Conservation (phyloP, 768 basidiomycete species). For the Hirschioporus abietinus region DNA sequence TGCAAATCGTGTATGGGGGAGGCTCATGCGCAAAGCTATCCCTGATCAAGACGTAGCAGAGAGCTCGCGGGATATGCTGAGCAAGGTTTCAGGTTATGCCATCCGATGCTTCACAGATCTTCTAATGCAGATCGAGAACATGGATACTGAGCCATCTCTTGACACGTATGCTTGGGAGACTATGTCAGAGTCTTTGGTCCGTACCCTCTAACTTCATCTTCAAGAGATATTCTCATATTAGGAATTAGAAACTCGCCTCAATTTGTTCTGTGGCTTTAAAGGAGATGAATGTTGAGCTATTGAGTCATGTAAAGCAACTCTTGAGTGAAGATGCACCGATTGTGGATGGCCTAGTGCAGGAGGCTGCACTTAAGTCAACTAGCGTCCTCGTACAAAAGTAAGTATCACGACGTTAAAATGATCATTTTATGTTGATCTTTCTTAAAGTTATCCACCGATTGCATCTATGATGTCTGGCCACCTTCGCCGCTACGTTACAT, state of each 20-base stretch:
- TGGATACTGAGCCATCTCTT: constrained; percentile 71
- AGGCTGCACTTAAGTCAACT: constrained; percentile 83
- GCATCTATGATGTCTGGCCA: constrained; percentile 70
- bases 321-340: constrained; percentile 79
- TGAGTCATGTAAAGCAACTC: constrained; percentile 63
- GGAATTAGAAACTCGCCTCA: constrained; percentile 77
- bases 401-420: constrained; percentile 12
- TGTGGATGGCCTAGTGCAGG: constrained; percentile 79
- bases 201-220: constrained; percentile 14
- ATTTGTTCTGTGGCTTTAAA: constrained; percentile 71
- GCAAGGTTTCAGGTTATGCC: constrained; percentile 50
- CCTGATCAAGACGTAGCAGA: constrained; percentile 35
- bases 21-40: constrained; percentile 52
- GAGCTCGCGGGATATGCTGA: constrained; percentile 31
- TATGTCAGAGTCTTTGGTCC: constrained; percentile 82
- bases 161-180: constrained; percentile 94
- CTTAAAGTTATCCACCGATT: constrained; percentile 69
- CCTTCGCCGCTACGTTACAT: constrained; percentile 82
- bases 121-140: constrained; percentile 71
- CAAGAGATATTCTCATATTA: neutral
- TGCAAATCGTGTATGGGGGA: constrained; percentile 76
- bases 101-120: constrained; percentile 77
- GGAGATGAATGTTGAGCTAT: constrained; percentile 63
- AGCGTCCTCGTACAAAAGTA: constrained; percentile 83
- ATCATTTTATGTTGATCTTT: constrained; percentile 3